Evolutionary conservation across 805 yeast genomes (phyloP).

Genomic region (Cyberlindnera americana): DNA sequence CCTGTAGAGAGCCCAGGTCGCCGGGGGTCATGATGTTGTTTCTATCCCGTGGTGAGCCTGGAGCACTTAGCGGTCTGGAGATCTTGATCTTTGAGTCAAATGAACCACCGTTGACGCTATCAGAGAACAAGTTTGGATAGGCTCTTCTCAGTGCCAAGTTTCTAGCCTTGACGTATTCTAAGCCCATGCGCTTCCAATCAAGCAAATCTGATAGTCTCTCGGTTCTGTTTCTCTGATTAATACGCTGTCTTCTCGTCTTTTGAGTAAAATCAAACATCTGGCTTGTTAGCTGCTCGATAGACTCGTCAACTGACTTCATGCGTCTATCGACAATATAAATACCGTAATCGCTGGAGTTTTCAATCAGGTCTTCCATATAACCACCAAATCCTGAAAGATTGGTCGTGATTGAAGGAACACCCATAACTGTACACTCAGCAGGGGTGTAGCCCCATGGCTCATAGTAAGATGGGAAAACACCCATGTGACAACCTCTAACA

Average conservation of each 20-base stretch:
- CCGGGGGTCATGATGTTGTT: conserved; percentile 93
- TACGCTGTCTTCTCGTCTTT: conserved; percentile 93
- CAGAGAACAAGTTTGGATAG: conserved; percentile 76
- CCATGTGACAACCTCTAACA: conserved; percentile 96
- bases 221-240: conserved; percentile 95
- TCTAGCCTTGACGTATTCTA: conserved; percentile 93
- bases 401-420: conserved; percentile 96
- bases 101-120: conserved; percentile 17
- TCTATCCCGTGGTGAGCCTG: conserved; percentile 87
- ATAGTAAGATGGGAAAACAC: conserved; percentile 97
- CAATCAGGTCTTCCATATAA: conserved; percentile 96
- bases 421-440: conserved; percentile 99
- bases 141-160: conserved; percentile 90
- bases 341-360: conserved; percentile 92
- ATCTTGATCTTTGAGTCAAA: conserved; percentile 59
- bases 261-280: conserved; percentile 85
- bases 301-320: conserved; percentile 86
- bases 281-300: conserved; percentile 83
- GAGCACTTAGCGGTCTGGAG: conserved; percentile 91
- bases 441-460: conserved; percentile 99
- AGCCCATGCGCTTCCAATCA: conserved; percentile 98
- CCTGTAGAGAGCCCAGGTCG: conserved; percentile 94
- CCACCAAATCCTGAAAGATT: conserved; percentile 97
- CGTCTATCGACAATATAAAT: conserved; percentile 96
- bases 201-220: conserved; percentile 88